A percentile compares a stretch with the other conserved stretches of the same genome.
Evolutionary conservation across 257 asterid species (phyloP).

Genomic region (Plantago ovata): DNA sequence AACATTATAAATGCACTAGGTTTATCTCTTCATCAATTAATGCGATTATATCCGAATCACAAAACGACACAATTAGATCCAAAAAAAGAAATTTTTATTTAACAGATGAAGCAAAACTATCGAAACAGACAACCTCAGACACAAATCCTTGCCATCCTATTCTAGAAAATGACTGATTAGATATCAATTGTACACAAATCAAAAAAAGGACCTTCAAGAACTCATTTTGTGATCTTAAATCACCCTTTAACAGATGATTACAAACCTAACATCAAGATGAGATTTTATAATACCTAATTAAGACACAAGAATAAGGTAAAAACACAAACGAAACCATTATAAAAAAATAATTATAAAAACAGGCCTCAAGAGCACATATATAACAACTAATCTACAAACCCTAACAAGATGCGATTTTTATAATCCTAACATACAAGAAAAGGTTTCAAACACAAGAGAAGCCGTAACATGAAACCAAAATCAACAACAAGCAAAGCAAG

Average conservation of each 20-base stretch:
- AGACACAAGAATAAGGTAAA: too few relatives aligned
- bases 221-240: conserved; percentile 15
- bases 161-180: neutral
- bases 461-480: neutral
- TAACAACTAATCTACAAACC: conserved; percentile 17
- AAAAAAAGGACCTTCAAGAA: conserved; percentile 11
- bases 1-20: neutral
- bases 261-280: conserved; percentile 7
- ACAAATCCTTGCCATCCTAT: neutral
- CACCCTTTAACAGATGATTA: conserved; percentile 16
- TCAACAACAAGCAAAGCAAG: neutral
- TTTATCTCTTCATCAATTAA: neutral
- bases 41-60: conserved; percentile 9
- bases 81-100: conserved; percentile 4
- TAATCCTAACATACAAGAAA: neutral
- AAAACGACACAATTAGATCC: conserved; percentile 21
- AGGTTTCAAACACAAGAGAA: neutral
- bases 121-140: conserved; percentile 12
- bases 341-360: too few relatives aligned
- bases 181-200: conserved; percentile 1
- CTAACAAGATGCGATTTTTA: conserved; percentile 7
- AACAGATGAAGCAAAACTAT: conserved; percentile 9
- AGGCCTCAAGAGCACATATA: conserved; percentile 7
- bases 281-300: neutral
- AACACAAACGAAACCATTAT: conserved; percentile 8